These are phyloP conservation scores for Chlorophyllum brunneum DNA, from an alignment of 768 basidiomycete species.

Conservation along the genomic window DNA sequence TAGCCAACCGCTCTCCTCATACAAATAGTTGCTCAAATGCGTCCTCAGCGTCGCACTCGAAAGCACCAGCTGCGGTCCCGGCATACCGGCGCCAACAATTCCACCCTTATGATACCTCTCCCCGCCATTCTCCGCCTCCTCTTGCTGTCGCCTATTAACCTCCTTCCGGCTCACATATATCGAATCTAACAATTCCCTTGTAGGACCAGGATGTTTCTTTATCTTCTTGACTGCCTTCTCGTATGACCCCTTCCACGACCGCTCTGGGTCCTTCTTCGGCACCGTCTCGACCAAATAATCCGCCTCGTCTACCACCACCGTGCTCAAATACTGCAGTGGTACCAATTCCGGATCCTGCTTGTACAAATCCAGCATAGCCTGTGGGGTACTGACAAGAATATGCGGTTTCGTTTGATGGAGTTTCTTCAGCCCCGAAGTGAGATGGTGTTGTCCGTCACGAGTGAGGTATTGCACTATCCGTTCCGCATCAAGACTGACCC, in stretches of 20 bases:
- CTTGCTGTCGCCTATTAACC: constrained; percentile 22
- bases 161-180: constrained; percentile 42
- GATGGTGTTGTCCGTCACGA: constrained; percentile 42
- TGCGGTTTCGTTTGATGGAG: constrained; percentile 49
- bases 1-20: constrained; percentile 58
- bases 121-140: constrained; percentile 12
- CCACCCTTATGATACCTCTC: constrained; percentile 7
- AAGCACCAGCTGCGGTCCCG: constrained; percentile 58
- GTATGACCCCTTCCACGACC: constrained; percentile 30
- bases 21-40: constrained; percentile 50
- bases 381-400: constrained; percentile 70
- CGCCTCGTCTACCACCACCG: constrained; percentile 71
- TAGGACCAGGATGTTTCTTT: constrained; percentile 52
- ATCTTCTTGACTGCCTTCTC: constrained; percentile 38
- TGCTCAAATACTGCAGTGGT: constrained; percentile 42
- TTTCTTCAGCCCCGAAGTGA: constrained; percentile 33
- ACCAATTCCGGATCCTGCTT: constrained; percentile 39
- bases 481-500: constrained; percentile 23
- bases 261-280: constrained; percentile 37
- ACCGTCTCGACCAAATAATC: constrained; percentile 64
- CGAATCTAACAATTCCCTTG: constrained; percentile 54
- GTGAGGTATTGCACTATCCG: constrained; percentile 56
- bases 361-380: constrained; percentile 58
- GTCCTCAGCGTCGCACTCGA: constrained; percentile 68
- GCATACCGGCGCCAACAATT: constrained; percentile 17